Conservation (phyloP, 1,139 yeast species). For the Pichia sp. region DNA sequence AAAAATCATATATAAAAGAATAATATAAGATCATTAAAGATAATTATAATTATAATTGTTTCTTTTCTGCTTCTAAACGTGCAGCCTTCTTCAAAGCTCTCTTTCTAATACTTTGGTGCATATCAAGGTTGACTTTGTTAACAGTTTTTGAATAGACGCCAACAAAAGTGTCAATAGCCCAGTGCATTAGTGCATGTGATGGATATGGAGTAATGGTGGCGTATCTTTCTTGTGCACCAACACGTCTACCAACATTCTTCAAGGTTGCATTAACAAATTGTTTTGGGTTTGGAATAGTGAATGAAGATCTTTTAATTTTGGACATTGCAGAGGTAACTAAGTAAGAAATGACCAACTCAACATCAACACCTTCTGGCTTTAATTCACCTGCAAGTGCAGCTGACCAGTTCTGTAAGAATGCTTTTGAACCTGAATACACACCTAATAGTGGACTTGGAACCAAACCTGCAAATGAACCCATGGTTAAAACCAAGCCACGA, state of each 20-base stretch:
- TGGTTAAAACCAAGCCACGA: slow-evolving; percentile 75
- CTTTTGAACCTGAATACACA: slow-evolving; percentile 93
- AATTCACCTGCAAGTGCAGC: slow-evolving; percentile 86
- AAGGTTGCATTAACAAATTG: slow-evolving; percentile 68
- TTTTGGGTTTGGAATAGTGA: slow-evolving; percentile 75
- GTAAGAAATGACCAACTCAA: slow-evolving; percentile 81
- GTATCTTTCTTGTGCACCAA: slow-evolving; percentile 87
- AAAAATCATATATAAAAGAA: neutral
- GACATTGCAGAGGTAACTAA: slow-evolving; percentile 95
- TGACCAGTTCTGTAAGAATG: slow-evolving; percentile 91
- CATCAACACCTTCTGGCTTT: slow-evolving; percentile 63
- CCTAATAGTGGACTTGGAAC: slow-evolving; percentile 90
- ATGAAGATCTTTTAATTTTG: slow-evolving; percentile 72
- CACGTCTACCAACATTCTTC: slow-evolving; percentile 67
- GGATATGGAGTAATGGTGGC: slow-evolving; percentile 90
- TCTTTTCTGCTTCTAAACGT: slow-evolving; percentile 28
- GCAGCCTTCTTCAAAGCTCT: slow-evolving; percentile 82
- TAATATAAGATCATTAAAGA: too few relatives aligned
- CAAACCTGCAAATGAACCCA: slow-evolving; percentile 97
- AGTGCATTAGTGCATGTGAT: slow-evolving; percentile 92
- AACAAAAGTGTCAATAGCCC: slow-evolving; percentile 66
- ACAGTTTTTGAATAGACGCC: slow-evolving; percentile 76
- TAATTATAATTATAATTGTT: slow-evolving; percentile 1
- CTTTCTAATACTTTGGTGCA: slow-evolving; percentile 74
- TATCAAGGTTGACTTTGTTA: slow-evolving; percentile 56